phyloP scores from a whole-genome alignment of 208 protist species.

The Ichthyophonus hoferi region DNA sequence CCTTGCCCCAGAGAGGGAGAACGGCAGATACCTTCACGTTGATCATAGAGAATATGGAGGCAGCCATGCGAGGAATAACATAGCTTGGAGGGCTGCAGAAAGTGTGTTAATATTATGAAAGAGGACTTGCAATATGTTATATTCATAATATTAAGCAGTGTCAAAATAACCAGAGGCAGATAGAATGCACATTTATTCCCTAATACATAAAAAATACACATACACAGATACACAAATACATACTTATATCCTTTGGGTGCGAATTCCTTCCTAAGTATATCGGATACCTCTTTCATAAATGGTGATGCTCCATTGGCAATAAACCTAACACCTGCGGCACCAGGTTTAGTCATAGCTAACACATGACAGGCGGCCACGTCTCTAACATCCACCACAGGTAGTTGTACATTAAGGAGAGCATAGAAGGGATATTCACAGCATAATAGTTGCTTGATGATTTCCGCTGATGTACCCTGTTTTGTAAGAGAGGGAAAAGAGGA shows the following conservation, averaged over 20 bases:
- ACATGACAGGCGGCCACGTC: not conserved
- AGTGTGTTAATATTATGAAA: too few relatives aligned
- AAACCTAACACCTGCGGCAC: not conserved
- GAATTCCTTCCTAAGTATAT: not conserved
- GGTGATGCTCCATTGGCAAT: not conserved
- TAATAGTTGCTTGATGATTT: not conserved
- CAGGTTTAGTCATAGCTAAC: not conserved
- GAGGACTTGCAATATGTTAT: too few relatives aligned
- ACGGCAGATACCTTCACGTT: not conserved
- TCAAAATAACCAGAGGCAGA: too few relatives aligned
- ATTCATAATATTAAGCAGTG: too few relatives aligned
- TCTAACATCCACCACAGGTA: not conserved
- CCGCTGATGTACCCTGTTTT: not conserved
- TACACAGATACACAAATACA: too few relatives aligned
- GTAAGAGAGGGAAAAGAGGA: too few relatives aligned
- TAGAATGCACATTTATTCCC: too few relatives aligned
- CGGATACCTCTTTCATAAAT: not conserved
- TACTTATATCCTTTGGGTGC: not conserved
- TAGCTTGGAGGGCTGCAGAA: not conserved
- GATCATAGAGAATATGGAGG: not conserved
- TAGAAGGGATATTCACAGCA: not conserved
- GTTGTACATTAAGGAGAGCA: not conserved
- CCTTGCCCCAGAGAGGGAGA: not conserved
- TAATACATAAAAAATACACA: too few relatives aligned
- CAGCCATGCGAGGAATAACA: not conserved